A percentile compares a stretch with the other conserved stretches of the same genome.
Evolutionary conservation across 352 stramenopile species (phyloP).

Genomic region (Globisporangium abappressorium): DNA sequence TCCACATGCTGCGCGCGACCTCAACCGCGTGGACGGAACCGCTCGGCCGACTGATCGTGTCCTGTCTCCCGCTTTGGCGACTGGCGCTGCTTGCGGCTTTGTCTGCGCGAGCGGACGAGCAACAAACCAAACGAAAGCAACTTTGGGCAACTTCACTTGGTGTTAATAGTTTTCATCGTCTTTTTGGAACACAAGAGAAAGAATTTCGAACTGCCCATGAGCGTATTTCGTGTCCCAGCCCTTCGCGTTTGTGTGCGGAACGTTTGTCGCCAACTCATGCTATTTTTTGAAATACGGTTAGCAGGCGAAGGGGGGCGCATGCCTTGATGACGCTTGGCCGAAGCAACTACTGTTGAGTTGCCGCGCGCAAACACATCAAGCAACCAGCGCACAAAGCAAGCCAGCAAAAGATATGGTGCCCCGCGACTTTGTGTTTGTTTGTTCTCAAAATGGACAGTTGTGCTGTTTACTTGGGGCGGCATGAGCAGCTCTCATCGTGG

Average conservation of each 20-base stretch:
- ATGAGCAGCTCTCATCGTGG: not conserved
- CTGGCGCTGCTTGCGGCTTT: not conserved
- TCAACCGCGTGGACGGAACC: not conserved
- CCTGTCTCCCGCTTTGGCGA: not conserved
- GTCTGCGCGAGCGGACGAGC: not conserved
- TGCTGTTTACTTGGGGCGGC: not conserved
- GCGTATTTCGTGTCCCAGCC: not conserved
- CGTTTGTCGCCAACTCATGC: not conserved
- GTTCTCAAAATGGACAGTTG: constrained; percentile 1
- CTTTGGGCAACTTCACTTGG: not conserved
- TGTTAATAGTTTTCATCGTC: not conserved
- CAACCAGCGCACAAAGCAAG: not conserved
- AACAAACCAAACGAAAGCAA: not conserved
- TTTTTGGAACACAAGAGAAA: not conserved
- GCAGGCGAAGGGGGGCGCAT: too few relatives aligned
- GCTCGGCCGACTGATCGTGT: not conserved
- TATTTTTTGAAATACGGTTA: not conserved
- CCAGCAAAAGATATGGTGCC: not conserved
- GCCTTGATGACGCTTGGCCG: not conserved
- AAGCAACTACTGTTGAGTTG: not conserved
- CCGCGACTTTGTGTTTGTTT: not conserved
- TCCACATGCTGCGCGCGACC: not conserved
- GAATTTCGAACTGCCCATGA: not conserved
- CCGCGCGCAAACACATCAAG: not conserved
- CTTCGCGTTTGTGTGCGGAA: not conserved